Evolutionary conservation across 768 basidiomycete species (phyloP).

Genomic region (Pisolithus microcarpus): DNA sequence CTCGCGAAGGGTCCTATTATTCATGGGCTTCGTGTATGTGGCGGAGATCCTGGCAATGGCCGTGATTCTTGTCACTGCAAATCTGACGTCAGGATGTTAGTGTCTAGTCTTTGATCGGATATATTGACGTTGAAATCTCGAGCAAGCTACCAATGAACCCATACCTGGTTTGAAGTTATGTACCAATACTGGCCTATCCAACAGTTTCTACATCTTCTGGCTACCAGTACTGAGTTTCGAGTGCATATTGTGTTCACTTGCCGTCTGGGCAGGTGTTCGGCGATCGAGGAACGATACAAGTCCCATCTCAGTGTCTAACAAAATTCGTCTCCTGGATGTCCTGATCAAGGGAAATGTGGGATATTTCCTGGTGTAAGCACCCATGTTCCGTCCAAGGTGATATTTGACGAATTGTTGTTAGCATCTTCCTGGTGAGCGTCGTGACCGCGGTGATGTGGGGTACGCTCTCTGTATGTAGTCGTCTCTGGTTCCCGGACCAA

Average conservation of each 20-base stretch:
- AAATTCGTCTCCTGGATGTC: slow-evolving; percentile 14
- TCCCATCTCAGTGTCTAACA: background rate
- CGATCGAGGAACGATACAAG: slow-evolving; percentile 23
- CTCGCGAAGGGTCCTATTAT: slow-evolving; percentile 6
- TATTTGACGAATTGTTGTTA: background rate
- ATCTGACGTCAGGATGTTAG: background rate
- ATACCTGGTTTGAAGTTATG: slow-evolving; percentile 33
- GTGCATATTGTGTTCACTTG: slow-evolving; percentile 43
- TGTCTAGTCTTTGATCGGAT: background rate
- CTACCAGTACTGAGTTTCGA: slow-evolving; percentile 53
- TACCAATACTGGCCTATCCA: slow-evolving; percentile 30
- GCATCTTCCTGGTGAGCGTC: background rate
- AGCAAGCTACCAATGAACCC: slow-evolving; percentile 8
- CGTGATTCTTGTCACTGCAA: slow-evolving; percentile 1
- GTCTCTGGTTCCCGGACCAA: background rate
- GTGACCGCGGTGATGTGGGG: slow-evolving; percentile 4
- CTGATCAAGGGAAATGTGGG: slow-evolving; percentile 2
- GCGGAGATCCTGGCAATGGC: slow-evolving; percentile 7
- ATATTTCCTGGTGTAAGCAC: slow-evolving; percentile 4
- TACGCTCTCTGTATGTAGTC: background rate
- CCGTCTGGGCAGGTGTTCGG: slow-evolving; percentile 43
- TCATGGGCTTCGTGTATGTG: slow-evolving; percentile 10
- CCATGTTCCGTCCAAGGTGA: background rate
- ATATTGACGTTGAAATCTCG: background rate
- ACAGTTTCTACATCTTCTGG: slow-evolving; percentile 51